phyloP scores from a whole-genome alignment of 495 filamentous ascomycete species.

The Massariosphaeria phaeospora region DNA sequence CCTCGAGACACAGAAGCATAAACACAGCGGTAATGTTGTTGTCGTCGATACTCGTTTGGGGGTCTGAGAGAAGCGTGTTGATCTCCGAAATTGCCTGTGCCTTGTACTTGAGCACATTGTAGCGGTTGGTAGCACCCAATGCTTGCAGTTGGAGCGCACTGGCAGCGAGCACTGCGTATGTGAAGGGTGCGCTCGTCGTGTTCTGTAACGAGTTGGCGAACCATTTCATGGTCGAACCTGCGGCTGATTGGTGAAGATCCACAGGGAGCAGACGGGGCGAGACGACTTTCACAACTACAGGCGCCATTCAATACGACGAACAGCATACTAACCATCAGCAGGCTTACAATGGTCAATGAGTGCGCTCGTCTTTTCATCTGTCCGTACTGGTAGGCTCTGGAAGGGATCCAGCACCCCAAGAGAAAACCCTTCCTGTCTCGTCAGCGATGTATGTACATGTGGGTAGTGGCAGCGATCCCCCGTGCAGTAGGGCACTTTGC shows the following conservation, averaged over 20 bases:
- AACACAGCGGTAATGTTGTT: conserved; percentile 36
- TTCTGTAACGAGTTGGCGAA: conserved; percentile 22
- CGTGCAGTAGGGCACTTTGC: conserved; percentile 10
- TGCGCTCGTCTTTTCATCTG: conserved; percentile 14
- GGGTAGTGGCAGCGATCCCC: conserved; percentile 14
- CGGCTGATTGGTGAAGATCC: conserved; percentile 28
- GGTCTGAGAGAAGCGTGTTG: conserved; percentile 26
- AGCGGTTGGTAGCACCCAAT: conserved; percentile 5
- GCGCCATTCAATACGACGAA: conserved; percentile 6
- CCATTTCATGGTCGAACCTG: conserved; percentile 23
- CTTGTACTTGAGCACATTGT: conserved; percentile 31
- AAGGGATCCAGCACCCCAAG: conserved; percentile 24
- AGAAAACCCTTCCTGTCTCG: conserved; percentile 13
- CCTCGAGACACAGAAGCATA: conserved; percentile 33
- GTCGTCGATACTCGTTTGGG: conserved; percentile 25
- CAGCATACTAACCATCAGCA: neutral
- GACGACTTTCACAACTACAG: conserved; percentile 14
- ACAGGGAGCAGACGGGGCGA: conserved; percentile 27
- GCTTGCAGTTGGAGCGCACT: conserved; percentile 31
- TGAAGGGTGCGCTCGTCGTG: conserved; percentile 25
- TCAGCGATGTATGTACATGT: conserved; percentile 7
- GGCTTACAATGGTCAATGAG: conserved; percentile 32
- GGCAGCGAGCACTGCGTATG: conserved; percentile 27
- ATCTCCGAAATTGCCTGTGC: conserved; percentile 28
- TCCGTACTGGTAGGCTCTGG: conserved; percentile 17